Conservation (phyloP, 805 yeast species). For the Candida parachauliodes region DNA sequence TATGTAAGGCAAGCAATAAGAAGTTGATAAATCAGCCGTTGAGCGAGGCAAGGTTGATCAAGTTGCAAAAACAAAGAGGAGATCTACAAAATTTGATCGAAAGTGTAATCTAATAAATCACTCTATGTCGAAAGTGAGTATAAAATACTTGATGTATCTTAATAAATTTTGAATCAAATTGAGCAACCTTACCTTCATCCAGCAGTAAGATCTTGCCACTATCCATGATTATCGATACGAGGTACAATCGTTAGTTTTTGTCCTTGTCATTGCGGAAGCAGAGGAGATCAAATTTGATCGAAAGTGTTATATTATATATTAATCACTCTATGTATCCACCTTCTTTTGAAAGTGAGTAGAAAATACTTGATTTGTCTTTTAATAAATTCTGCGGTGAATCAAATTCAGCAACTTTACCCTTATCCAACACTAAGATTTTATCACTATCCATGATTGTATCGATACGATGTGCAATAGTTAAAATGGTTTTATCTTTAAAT, state of each 20-base stretch:
- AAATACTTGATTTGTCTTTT: constrained; percentile 23
- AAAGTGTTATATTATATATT: background rate
- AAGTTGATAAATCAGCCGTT: constrained; percentile 30
- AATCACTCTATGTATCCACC: constrained; percentile 23
- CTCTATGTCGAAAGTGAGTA: constrained; percentile 39
- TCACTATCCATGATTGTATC: constrained; percentile 42
- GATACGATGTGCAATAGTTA: constrained; percentile 41
- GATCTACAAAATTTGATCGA: constrained; percentile 20
- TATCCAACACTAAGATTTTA: constrained; percentile 35
- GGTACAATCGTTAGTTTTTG: constrained; percentile 34
- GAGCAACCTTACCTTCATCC: constrained; percentile 35
- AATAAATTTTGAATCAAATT: constrained; percentile 33
- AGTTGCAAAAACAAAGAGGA: constrained; percentile 30
- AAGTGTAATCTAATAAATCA: constrained; percentile 10
- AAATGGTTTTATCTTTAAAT: constrained; percentile 36
- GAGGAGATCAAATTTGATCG: constrained; percentile 10
- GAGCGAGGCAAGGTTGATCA: constrained; percentile 23
- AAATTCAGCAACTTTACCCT: constrained; percentile 36
- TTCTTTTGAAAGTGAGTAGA: constrained; percentile 36
- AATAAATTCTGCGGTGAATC: constrained; percentile 32
- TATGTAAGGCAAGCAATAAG: constrained; percentile 59
- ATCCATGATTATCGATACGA: constrained; percentile 37
- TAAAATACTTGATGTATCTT: constrained; percentile 26
- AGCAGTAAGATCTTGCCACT: constrained; percentile 39
- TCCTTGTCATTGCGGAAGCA: constrained; percentile 3